Evolutionary conservation across 108 stramenopile genomes (phyloP).

Genomic region (Skeletonema grethae): DNA sequence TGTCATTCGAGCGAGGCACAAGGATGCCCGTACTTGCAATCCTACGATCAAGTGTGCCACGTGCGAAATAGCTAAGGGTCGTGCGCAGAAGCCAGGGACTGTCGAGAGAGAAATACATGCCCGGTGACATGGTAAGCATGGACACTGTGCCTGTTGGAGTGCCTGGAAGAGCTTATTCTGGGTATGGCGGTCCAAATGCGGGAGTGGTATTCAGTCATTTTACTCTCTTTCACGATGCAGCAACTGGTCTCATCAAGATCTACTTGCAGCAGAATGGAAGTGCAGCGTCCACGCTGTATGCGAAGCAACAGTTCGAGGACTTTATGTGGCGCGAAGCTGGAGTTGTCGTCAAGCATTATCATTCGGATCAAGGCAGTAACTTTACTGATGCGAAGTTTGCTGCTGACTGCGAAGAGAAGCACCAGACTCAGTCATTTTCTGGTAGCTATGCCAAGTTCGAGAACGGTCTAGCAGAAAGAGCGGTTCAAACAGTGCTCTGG

Average conservation of each 20-base stretch:
- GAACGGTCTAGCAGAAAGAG: conserved; percentile 47
- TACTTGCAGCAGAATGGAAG: neutral
- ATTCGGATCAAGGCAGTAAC: conserved; percentile 24
- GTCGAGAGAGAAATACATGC: neutral
- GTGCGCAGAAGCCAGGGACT: neutral
- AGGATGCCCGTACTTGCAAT: neutral
- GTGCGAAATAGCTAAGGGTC: neutral
- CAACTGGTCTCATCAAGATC: neutral
- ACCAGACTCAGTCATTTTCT: neutral
- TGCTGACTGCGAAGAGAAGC: neutral
- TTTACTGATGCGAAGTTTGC: conserved; percentile 15
- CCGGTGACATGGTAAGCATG: neutral
- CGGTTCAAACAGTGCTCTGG: conserved; percentile 23
- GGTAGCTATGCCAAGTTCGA: conserved; percentile 12
- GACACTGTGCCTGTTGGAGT: neutral
- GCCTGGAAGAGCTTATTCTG: neutral
- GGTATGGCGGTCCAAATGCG: neutral
- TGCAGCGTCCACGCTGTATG: conserved; percentile 16
- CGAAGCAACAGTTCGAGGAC: conserved; percentile 33
- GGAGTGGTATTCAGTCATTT: neutral
- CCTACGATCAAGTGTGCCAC: neutral
- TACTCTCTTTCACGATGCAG: neutral
- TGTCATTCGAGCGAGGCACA: neutral
- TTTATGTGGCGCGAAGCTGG: conserved; percentile 8
- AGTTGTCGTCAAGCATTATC: conserved; percentile 16